Evolutionary conservation across 1,284 basidiomycete species (phyloP).

Genomic region (Boletus semigastroideus): DNA sequence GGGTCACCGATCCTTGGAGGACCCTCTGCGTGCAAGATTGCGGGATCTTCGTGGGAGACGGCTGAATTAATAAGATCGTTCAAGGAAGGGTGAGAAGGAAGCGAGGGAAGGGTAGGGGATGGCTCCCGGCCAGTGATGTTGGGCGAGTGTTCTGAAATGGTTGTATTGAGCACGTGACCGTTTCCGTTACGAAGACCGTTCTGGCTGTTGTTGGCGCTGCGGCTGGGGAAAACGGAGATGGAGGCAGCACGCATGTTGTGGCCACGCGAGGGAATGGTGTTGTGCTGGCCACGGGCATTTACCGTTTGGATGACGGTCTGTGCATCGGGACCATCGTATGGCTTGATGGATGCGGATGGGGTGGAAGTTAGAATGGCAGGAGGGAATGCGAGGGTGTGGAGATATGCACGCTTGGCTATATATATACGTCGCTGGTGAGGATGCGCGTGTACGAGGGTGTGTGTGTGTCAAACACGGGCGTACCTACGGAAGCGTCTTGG

Average conservation of each 20-base stretch:
- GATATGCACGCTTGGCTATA: constrained; percentile 91
- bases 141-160: constrained; percentile 51
- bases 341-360: constrained; percentile 65
- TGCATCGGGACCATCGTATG: constrained; percentile 94
- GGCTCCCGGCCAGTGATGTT: constrained; percentile 53
- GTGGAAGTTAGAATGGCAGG: constrained; percentile 70
- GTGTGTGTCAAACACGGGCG: constrained; percentile 38
- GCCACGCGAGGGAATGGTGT: constrained; percentile 57
- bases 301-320: constrained; percentile 88
- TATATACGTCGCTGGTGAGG: constrained; percentile 3
- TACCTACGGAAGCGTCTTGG: constrained; percentile 78
- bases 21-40: constrained; percentile 46
- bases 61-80: constrained; percentile 74
- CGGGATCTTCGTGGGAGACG: constrained; percentile 58
- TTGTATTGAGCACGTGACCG: constrained; percentile 41
- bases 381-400: constrained; percentile 81
- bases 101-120: constrained; percentile 75
- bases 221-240: constrained; percentile 61
- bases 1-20: constrained; percentile 77
- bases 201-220: constrained; percentile 41
- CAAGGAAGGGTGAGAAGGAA: constrained; percentile 78
- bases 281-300: constrained; percentile 69
- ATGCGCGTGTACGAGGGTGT: background rate
- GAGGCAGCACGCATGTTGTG: constrained; percentile 70
- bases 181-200: constrained; percentile 41